Percentiles rank a stretch among this genome's conserved stretches.
phyloP scores from a whole-genome alignment of 2,329 filamentous ascomycete genomes.

The Scytalidium lignicola region DNA sequence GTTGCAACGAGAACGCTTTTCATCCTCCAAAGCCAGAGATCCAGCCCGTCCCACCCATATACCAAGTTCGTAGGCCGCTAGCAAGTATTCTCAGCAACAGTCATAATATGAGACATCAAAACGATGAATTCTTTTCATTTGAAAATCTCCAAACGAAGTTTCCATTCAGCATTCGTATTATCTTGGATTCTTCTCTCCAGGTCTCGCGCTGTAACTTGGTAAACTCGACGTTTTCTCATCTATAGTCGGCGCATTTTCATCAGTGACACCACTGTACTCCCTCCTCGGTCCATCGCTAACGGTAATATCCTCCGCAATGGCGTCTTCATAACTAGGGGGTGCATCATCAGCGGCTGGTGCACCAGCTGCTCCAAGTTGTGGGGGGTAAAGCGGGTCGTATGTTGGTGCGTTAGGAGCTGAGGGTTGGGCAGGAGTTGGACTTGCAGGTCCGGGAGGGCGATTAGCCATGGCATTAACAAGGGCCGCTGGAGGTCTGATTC shows the following conservation, averaged over 20 bases:
- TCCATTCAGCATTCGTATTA: no score
- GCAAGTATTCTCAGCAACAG: no score
- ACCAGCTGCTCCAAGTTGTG: constrained; percentile 45
- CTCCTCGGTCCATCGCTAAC: constrained; percentile 69
- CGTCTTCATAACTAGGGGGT: constrained; percentile 94
- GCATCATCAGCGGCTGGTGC: constrained; percentile 60
- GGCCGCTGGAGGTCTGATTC: constrained; percentile 73
- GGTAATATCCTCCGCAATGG: constrained; percentile 69
- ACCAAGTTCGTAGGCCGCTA: no score
- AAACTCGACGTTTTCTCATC: background rate
- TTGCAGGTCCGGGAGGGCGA: constrained; percentile 14
- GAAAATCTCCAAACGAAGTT: no score
- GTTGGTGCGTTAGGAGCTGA: constrained; percentile 19
- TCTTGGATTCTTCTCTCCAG: background rate
- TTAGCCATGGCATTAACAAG: constrained; percentile 62
- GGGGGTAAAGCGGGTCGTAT: constrained; percentile 52
- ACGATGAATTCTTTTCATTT: no score
- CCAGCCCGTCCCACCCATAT: no score
- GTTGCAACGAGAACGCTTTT: no score
- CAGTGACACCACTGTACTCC: constrained; percentile 60
- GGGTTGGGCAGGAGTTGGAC: constrained; percentile 23
- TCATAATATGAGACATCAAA: no score
- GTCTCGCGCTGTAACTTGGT: background rate
- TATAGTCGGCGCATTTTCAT: constrained; percentile 51
- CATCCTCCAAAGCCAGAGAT: no score